Evolutionary conservation across 106 monocot species (phyloP).

Genomic region (Ottelia alismoides): DNA sequence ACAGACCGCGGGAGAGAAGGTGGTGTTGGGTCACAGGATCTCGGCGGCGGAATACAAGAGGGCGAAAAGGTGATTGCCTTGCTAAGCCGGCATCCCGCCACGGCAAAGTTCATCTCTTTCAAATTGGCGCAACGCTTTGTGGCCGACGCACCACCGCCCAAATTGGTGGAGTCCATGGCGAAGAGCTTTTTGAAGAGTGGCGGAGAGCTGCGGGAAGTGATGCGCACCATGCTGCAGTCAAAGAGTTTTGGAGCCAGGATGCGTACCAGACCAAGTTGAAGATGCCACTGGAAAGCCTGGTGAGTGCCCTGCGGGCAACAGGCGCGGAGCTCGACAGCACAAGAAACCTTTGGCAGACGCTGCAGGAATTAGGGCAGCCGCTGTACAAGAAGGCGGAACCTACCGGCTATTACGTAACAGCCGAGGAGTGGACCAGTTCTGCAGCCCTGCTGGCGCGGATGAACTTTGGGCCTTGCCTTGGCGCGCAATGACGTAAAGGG

Average conservation of each 20-base stretch:
- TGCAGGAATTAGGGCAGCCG: background rate
- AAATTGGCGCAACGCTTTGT: background rate
- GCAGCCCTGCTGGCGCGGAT: background rate
- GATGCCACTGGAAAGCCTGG: background rate
- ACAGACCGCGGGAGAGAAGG: background rate
- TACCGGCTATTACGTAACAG: background rate
- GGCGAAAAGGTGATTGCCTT: background rate
- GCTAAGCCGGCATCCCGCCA: background rate
- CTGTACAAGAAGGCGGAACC: background rate
- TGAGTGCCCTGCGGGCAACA: background rate
- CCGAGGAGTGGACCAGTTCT: background rate
- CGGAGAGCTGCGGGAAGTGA: background rate
- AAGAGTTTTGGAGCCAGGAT: background rate
- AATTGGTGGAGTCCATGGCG: background rate
- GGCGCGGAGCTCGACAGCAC: background rate
- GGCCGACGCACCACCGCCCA: background rate
- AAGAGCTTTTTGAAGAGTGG: background rate
- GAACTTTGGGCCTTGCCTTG: background rate
- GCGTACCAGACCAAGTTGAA: background rate
- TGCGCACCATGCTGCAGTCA: background rate
- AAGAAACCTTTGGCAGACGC: background rate
- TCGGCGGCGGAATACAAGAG: background rate
- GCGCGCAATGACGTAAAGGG: background rate
- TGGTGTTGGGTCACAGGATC: background rate
- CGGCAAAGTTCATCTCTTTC: background rate